Evolutionary conservation across 2,329 filamentous ascomycete species (phyloP).

Genomic region (Trichoderma sp.): DNA sequence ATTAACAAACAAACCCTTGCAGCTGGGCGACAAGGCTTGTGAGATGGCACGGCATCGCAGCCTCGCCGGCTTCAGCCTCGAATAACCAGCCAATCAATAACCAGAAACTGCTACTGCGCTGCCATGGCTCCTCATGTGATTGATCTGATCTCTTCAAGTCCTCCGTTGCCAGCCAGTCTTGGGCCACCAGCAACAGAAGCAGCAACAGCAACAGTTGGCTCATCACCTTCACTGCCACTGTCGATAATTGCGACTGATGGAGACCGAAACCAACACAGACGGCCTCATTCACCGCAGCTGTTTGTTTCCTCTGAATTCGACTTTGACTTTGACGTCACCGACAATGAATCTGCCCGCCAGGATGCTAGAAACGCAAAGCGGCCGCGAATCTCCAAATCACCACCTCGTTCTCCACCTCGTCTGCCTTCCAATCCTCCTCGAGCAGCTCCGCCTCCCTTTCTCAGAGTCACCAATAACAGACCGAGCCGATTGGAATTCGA

Average conservation of each 20-base stretch:
- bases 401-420: neutral
- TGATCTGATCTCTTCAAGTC: slow-evolving; percentile 39
- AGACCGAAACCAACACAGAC: neutral
- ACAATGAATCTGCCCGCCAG: neutral
- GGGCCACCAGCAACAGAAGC: neutral
- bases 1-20: neutral
- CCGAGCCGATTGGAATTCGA: slow-evolving; percentile 21
- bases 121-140: slow-evolving; percentile 36
- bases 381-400: neutral
- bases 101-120: neutral
- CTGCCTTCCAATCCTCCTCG: neutral
- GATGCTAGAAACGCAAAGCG: neutral
- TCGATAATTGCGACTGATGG: neutral
- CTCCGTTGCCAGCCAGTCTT: slow-evolving; percentile 18
- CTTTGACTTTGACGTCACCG: neutral
- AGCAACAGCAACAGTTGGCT: neutral
- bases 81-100: neutral
- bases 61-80: neutral
- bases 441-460: neutral
- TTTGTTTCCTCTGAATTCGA: slow-evolving; percentile 6
- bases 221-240: neutral
- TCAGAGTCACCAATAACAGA: neutral
- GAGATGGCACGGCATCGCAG: neutral
- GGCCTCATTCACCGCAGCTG: neutral
- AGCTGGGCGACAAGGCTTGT: no score